A percentile compares a stretch with the other conserved stretches of the same genome.
These are phyloP conservation scores for Diaporthe sp. DNA, from an alignment of 2,329 filamentous ascomycete species.

Conservation along the genomic window DNA sequence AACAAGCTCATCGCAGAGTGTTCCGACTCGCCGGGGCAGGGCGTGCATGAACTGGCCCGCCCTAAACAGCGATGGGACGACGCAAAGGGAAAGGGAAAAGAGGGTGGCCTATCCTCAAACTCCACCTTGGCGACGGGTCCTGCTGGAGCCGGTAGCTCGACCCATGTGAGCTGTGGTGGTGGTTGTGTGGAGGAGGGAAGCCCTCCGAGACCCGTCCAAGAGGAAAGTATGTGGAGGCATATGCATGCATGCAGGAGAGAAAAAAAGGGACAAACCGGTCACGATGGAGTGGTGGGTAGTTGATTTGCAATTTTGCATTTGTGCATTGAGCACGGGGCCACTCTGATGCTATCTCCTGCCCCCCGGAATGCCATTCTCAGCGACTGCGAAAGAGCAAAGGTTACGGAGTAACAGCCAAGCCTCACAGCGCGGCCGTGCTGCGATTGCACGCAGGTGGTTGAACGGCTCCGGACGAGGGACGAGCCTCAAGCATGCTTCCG, in stretches of 20 bases:
- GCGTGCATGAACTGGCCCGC: slow-evolving; percentile 25
- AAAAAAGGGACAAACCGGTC: neutral
- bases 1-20: slow-evolving; percentile 18
- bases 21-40: slow-evolving; percentile 3
- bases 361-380: neutral
- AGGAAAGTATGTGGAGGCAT: neutral
- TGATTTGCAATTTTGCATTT: neutral
- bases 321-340: slow-evolving; percentile 11
- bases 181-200: slow-evolving; percentile 5
- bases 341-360: neutral
- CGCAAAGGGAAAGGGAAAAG: too few species aligned
- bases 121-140: slow-evolving; percentile 4
- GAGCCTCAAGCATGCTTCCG: slow-evolving; percentile 18
- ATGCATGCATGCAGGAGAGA: neutral
- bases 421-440: slow-evolving; percentile 8
- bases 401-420: slow-evolving; percentile 20
- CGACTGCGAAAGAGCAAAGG: neutral
- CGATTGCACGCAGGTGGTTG: neutral
- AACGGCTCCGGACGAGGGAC: slow-evolving; percentile 2
- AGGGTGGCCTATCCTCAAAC: slow-evolving; percentile 7
- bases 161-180: neutral
- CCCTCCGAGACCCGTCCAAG: neutral
- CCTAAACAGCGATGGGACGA: slow-evolving; percentile 13
- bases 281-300: slow-evolving; percentile 2
- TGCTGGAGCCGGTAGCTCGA: slow-evolving; percentile 14